Evolutionary conservation across 352 stramenopile genomes (phyloP).

Genomic region (Phytophthora pistaciae): DNA sequence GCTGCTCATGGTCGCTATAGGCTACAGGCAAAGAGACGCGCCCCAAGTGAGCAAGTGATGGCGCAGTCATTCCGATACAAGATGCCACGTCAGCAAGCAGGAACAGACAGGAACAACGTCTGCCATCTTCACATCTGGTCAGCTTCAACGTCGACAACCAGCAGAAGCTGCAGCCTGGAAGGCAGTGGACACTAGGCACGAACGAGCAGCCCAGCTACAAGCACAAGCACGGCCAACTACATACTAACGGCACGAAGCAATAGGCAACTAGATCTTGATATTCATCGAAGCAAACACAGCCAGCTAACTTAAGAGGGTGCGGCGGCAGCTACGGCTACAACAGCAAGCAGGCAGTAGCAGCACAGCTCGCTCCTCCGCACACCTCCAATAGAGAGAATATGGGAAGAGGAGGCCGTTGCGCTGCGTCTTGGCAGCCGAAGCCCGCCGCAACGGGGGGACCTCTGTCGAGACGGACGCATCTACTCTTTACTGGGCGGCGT

Average conservation of each 20-base stretch:
- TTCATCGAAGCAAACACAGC: constrained; percentile 50
- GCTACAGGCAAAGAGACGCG: constrained; percentile 7
- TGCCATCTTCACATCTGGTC: neutral
- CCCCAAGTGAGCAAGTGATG: neutral
- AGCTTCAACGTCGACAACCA: constrained; percentile 4
- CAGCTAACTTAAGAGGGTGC: constrained; percentile 52
- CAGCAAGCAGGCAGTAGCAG: neutral
- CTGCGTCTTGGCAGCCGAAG: neutral
- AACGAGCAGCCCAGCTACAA: neutral
- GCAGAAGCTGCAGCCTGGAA: neutral
- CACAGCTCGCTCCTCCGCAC: neutral
- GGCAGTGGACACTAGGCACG: too few relatives aligned
- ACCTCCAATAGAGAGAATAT: neutral
- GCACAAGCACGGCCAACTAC: too few relatives aligned
- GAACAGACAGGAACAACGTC: neutral
- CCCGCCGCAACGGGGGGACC: too few relatives aligned
- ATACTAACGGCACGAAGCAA: constrained; percentile 11
- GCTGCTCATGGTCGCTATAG: constrained; percentile 32
- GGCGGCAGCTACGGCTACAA: neutral
- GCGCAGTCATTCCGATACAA: neutral
- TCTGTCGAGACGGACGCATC: too few relatives aligned
- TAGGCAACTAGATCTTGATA: constrained; percentile 34
- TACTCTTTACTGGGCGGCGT: constrained; percentile 29
- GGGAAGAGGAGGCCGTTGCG: neutral
- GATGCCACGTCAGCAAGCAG: neutral